A percentile compares a stretch with the other conserved stretches of the same genome.
Evolutionary conservation across 2,329 filamentous ascomycete genomes (phyloP).

Genomic region (Lasiodiplodia citricola): DNA sequence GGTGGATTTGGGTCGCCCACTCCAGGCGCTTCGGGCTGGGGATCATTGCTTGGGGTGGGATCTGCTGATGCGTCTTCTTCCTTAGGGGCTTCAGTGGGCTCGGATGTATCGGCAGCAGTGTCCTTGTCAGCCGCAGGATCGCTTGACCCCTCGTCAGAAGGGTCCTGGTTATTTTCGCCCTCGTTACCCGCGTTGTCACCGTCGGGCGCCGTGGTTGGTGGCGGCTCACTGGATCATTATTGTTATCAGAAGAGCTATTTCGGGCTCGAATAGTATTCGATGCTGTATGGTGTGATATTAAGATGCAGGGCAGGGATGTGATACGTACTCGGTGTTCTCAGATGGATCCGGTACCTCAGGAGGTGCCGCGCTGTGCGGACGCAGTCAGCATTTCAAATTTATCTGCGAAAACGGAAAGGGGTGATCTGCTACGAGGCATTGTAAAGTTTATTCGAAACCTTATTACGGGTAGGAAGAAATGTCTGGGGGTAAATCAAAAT

Average conservation of each 20-base stretch:
- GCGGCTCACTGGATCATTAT: background rate
- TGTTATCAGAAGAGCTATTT: background rate
- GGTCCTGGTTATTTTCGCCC: background rate
- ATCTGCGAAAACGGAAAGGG: background rate
- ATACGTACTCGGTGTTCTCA: background rate
- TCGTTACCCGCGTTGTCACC: background rate
- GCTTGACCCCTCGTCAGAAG: background rate
- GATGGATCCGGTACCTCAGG: background rate
- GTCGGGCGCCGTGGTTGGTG: background rate
- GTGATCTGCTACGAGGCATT: background rate
- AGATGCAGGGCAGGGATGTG: background rate
- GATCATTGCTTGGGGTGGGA: background rate
- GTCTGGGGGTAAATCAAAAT: too few species aligned
- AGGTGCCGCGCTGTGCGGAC: background rate
- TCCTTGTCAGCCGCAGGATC: background rate
- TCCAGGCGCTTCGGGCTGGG: background rate
- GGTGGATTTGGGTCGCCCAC: background rate
- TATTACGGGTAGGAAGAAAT: background rate
- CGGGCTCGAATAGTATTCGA: background rate
- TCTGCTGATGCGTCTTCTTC: background rate
- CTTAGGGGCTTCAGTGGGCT: background rate
- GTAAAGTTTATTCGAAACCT: background rate
- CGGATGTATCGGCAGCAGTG: too few species aligned
- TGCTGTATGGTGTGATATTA: background rate
- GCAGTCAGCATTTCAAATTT: background rate